Conservation (phyloP, 2,329 filamentous ascomycete species). For the Calonectria honghensis region DNA sequence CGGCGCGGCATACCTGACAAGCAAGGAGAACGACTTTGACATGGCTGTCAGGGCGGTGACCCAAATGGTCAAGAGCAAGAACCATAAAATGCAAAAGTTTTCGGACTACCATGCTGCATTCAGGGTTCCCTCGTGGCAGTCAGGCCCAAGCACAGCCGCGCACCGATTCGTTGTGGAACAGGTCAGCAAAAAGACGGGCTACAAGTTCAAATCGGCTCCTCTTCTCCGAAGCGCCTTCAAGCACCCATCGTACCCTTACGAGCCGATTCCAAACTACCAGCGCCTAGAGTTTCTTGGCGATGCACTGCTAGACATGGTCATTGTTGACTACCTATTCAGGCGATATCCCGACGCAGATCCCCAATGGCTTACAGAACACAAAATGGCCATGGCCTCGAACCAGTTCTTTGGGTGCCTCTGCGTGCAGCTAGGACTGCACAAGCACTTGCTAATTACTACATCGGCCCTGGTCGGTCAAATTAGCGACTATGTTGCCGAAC, state of each 20-base stretch:
- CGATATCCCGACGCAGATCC: conserved; percentile 87
- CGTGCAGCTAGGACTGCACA: conserved; percentile 85
- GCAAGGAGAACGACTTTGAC: conserved; percentile 68
- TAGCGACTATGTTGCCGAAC: conserved; percentile 73
- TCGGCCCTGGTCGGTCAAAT: conserved; percentile 65
- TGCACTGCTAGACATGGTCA: conserved; percentile 89
- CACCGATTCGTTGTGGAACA: conserved; percentile 81
- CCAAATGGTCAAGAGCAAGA: conserved; percentile 79
- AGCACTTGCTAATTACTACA: conserved; percentile 78
- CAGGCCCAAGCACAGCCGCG: conserved; percentile 74
- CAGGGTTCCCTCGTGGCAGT: conserved; percentile 82
- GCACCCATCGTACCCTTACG: conserved; percentile 90
- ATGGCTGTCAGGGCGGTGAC: conserved; percentile 79
- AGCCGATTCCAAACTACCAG: conserved; percentile 89
- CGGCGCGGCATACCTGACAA: conserved; percentile 83
- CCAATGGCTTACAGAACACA: conserved; percentile 98
- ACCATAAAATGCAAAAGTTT: conserved; percentile 82
- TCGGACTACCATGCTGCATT: conserved; percentile 84
- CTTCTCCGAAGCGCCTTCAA: conserved; percentile 90
- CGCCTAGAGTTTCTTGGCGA: conserved; percentile 95
- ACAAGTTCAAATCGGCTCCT: conserved; percentile 83
- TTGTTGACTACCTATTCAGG: conserved; percentile 88
- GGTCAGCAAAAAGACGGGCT: conserved; percentile 75
- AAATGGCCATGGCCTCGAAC: conserved; percentile 99
- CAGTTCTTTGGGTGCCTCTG: conserved; percentile 91